Percentiles rank a stretch among this genome's conserved stretches.
phyloP scores from a whole-genome alignment of 441 rosid genomes.

The Adansonia gregorii region DNA sequence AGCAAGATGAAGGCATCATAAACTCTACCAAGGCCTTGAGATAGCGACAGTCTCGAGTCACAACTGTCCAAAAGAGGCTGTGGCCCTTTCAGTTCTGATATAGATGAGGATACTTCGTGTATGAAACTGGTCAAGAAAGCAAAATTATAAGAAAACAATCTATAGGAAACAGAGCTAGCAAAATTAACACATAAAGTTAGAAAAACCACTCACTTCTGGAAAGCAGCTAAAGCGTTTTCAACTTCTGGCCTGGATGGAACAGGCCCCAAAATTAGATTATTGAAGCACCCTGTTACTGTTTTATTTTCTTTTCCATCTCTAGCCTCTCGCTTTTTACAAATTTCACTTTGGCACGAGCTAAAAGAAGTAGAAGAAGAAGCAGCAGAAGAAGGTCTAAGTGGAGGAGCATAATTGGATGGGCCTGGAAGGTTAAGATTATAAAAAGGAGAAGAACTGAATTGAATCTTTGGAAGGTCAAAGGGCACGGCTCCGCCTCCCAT shows the following conservation, averaged over 20 bases:
- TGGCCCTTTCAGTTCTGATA: constrained; percentile 43
- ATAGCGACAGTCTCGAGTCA: constrained; percentile 26
- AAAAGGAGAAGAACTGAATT: constrained; percentile 23
- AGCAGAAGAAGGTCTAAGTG: constrained; percentile 4
- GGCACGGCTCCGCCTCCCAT: constrained; percentile 43
- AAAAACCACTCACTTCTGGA: constrained; percentile 41
- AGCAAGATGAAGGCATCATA: constrained; percentile 44
- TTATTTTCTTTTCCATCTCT: constrained; percentile 23
- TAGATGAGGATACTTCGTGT: constrained; percentile 34
- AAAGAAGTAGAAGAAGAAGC: neutral
- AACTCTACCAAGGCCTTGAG: constrained; percentile 43
- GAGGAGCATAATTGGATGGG: constrained; percentile 16
- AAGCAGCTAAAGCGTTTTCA: constrained; percentile 44
- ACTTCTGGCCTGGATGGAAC: constrained; percentile 50
- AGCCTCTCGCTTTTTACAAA: constrained; percentile 18
- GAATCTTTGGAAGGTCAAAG: constrained; percentile 26
- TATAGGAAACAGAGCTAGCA: no score
- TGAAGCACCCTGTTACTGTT: constrained; percentile 15
- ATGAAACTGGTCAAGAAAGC: constrained; percentile 32
- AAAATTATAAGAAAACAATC: neutral
- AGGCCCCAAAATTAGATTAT: constrained; percentile 29
- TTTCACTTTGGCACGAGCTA: constrained; percentile 8
- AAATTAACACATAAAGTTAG: neutral
- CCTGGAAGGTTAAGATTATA: constrained; percentile 18
- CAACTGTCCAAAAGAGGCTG: constrained; percentile 40